A percentile compares a stretch with the other conserved stretches of the same genome.
Conservation (phyloP, 2,329 filamentous ascomycete genomes). For the Curvularia sp. region DNA sequence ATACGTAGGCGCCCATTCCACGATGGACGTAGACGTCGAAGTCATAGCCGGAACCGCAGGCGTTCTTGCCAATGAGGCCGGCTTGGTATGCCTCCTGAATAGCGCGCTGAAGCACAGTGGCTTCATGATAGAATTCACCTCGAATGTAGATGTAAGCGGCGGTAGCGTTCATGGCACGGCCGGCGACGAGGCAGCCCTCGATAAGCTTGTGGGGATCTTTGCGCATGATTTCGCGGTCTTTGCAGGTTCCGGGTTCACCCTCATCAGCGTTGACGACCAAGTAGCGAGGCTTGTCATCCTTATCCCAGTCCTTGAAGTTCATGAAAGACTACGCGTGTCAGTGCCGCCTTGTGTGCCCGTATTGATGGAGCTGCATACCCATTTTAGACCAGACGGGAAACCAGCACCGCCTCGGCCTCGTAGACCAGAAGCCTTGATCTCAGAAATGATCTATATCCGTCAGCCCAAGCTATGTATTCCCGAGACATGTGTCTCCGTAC, state of each 20-base stretch:
- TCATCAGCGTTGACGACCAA: conserved; percentile 98
- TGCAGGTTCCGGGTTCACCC: conserved; percentile 98
- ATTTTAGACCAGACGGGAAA: conserved; percentile 98
- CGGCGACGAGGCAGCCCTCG: conserved; percentile 94
- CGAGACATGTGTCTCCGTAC: conserved; percentile 51
- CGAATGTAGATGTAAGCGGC: conserved; percentile 99
- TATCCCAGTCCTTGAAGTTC: conserved; percentile 99
- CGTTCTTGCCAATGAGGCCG: conserved; percentile 96
- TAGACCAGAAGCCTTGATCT: conserved; percentile 95
- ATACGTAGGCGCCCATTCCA: conserved; percentile 96
- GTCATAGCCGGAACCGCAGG: conserved; percentile 94
- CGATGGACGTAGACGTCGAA: conserved; percentile 98
- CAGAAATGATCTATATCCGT: conserved; percentile 78
- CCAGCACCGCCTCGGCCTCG: conserved; percentile 96
- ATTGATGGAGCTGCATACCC: conserved; percentile 66
- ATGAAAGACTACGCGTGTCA: conserved; percentile 81
- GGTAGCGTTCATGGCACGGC: conserved; percentile 97
- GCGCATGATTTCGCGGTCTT: conserved; percentile 99
- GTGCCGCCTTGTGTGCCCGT: conserved; percentile 9
- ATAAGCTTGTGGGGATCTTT: conserved; percentile 99
- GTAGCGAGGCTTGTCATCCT: conserved; percentile 94
- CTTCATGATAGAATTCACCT: conserved; percentile 97
- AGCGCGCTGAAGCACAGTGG: conserved; percentile 87
- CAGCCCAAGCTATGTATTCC: conserved; percentile 21
- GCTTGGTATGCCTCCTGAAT: conserved; percentile 98